Conservation (phyloP, 1,284 basidiomycete species). For the Malassezia cuniculi region DNA sequence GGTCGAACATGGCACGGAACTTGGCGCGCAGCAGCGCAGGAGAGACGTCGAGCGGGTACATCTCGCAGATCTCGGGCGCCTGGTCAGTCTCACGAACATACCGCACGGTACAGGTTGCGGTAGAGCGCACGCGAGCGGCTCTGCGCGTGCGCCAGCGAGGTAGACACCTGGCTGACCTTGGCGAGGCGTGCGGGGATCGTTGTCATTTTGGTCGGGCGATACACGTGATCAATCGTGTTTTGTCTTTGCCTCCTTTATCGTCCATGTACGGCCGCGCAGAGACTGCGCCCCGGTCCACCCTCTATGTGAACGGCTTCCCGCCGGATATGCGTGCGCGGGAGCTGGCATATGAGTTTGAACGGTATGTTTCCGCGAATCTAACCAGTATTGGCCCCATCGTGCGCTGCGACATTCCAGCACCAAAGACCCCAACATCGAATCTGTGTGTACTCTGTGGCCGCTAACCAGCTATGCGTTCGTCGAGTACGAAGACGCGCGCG, state of each 20-base stretch:
- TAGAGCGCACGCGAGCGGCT: constrained; percentile 66
- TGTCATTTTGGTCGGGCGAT: constrained; percentile 51
- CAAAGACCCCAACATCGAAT: constrained; percentile 21
- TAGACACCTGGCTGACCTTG: constrained; percentile 50
- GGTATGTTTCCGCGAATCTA: background rate
- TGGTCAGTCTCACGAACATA: constrained; percentile 50
- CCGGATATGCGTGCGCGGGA: constrained; percentile 33
- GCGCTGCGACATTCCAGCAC: constrained; percentile 37
- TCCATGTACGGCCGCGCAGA: background rate
- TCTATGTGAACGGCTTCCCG: constrained; percentile 32
- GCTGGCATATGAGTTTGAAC: constrained; percentile 36
- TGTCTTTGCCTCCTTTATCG: too few relatives aligned
- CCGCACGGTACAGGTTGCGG: constrained; percentile 79
- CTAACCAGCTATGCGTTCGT: constrained; percentile 28
- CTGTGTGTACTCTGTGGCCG: constrained; percentile 8
- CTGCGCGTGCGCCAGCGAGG: constrained; percentile 57
- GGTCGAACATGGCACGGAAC: constrained; percentile 77
- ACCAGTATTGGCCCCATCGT: constrained; percentile 28
- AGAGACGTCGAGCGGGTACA: constrained; percentile 74
- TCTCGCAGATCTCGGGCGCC: constrained; percentile 75
- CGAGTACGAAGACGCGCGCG: constrained; percentile 34
- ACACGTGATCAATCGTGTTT: too few relatives aligned
- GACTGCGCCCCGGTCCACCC: constrained; percentile 9
- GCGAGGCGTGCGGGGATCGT: constrained; percentile 86
- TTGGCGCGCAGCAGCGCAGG: constrained; percentile 68